Base-by-base conservation (phyloP, 2,329 filamentous ascomycete genomes). In the Didymella sp. region DNA sequence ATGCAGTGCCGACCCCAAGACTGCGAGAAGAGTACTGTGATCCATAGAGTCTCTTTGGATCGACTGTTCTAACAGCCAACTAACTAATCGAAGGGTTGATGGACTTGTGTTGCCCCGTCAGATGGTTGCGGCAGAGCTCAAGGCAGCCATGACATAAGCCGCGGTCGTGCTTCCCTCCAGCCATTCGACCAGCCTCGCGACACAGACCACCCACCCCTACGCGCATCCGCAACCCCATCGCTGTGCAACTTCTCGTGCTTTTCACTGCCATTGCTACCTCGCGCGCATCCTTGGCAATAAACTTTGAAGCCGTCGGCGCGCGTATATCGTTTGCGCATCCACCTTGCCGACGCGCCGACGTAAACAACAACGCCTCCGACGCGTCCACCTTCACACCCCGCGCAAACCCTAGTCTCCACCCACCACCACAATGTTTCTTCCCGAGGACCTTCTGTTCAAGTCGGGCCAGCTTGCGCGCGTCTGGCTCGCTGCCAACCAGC, bases 401-500 rank as follows among this genome's bases (percentile, higher is more conserved):
- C 62, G 52, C 59, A n/a, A 25, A 56, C 31, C 46, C 24, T 28
- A 57, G 19, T 52, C 19, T 47, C 33, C 44, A 46, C 51, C 58
- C 31, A 46, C 60, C 63, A 56, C 63, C 70, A 72, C 60, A 70
- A 99, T 99, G 95, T 99, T 99, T 80, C 98, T 97, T 78, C 96
- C 95, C 51, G 92, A 96, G 82, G 92, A 92, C 52, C 86, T 99
- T 58, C 86, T 99, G 70, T 92, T 93, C 77, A 96, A 96, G 88
- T 96, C 92, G 70, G 95, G 95, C 82, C 94, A 95, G 73, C 81
- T 99, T 83, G 95, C 95, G 79, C 91, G 92, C 74, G 93, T 98
- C 80, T 99, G 95, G 95, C 86, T 98, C 60, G 96, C 95, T 28
- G 92, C 95, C 81, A 99, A 98, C 79, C 84, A 98, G 64, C 95